Evolutionary conservation across 2,329 filamentous ascomycete species (phyloP).

Genomic region (Fusarium humuli): DNA sequence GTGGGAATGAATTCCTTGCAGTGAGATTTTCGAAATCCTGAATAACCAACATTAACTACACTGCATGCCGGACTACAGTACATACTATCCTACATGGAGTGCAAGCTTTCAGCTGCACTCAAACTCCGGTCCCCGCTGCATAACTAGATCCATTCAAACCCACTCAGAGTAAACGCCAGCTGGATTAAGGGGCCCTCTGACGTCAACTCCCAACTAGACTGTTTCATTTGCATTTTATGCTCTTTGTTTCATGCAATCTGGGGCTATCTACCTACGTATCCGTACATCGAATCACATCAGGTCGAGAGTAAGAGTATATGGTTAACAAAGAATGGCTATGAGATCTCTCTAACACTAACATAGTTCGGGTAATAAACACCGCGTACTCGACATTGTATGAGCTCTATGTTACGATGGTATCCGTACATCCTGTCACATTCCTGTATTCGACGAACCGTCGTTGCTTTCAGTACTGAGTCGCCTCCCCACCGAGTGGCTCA

Average conservation of each 20-base stretch:
- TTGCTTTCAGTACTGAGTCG: conserved; percentile 29
- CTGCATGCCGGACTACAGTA: not conserved
- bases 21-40: not conserved
- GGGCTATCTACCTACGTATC: not conserved
- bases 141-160: conserved; percentile 11
- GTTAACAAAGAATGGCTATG: conserved; percentile 17
- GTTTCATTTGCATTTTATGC: conserved; percentile 6
- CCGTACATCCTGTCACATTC: conserved; percentile 5
- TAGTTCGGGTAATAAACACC: conserved; percentile 2
- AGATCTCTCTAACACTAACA: conserved; percentile 3
- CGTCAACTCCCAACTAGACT: conserved; percentile 28
- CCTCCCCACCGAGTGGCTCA: conserved; percentile 47
- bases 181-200: conserved; percentile 30
- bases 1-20: not conserved
- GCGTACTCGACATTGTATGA: not conserved
- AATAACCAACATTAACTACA: not conserved
- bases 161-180: conserved; percentile 12
- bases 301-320: not conserved
- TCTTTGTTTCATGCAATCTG: conserved; percentile 4
- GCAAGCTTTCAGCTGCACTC: not conserved
- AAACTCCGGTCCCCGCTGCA: conserved; percentile 5
- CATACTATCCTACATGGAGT: not conserved
- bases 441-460: conserved; percentile 7
- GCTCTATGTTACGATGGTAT: not conserved
- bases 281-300: not conserved